Evolutionary conservation across 148 eudicot species (phyloP), one percentile per base, ranked within the genome.

Genomic region (Camellia granthamiana): DNA sequence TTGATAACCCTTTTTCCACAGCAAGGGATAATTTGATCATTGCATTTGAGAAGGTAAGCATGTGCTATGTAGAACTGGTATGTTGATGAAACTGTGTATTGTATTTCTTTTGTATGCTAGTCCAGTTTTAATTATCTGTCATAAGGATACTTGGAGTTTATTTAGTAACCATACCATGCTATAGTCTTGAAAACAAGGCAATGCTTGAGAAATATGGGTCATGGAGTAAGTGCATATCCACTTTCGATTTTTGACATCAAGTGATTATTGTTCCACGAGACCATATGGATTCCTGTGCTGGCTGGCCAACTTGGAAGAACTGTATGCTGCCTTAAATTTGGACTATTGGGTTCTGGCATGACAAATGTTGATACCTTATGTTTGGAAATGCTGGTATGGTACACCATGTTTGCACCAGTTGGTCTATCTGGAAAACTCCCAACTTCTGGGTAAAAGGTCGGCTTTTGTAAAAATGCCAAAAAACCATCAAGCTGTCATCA

Each of bases 11-110:
- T 70, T 97, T 94, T 72, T 69, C 85, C 23, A 97, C 97, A 47
- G 99, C 99, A 52, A 91, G 99, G 84, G 99, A 97, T 77, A 97
- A 97, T 83, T 84, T 97, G 84, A 92, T 92, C 63, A 88, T 97
- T 85, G 98, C 98, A 77, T 97, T 94, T 84, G 99, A 97, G 91
- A 94, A 92, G 94, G 99, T 97, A 81, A 75, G 76, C 56, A 58
- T 44, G 66, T 5, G 18, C 55, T 46, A 19, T 78, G 38, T 38
- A 44, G 43, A 6, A 30, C 42, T 59, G 3, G 51, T 49, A 44
- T 7, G 52, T 4, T 49, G 52, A 49, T 49, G 38, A 19, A 30
- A 64, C 10, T 30, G 13, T 64, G 9, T 64, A 6, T 64, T 6
- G 3, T 64, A 5, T 63, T 76, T 61, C 21, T 76, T 16, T 41